These are phyloP conservation scores for Penicillium mononematosum DNA, from an alignment of 495 filamentous ascomycete species.

Conservation along the genomic window DNA sequence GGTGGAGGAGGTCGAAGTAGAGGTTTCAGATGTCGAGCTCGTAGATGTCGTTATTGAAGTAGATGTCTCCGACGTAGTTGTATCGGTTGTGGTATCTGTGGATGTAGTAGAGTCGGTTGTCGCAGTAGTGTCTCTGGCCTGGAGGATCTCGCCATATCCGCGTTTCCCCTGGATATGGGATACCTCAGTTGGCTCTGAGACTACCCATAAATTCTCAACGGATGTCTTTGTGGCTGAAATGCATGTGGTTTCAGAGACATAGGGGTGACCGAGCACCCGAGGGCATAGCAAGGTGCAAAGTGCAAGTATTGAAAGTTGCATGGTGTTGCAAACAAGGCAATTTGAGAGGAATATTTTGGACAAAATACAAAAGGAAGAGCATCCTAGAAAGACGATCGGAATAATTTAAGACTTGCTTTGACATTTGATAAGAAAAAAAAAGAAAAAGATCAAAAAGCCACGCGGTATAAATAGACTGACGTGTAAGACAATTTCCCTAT, in stretches of 20 bases:
- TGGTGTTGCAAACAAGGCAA: not conserved
- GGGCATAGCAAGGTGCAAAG: not conserved
- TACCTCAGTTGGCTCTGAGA: not conserved
- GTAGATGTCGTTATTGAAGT: not conserved
- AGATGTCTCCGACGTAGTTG: slow-evolving; percentile 7
- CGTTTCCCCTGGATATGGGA: not conserved
- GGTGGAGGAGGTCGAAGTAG: no score
- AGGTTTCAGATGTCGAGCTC: no score
- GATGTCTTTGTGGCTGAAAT: not conserved
- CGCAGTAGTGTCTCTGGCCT: slow-evolving; percentile 19
- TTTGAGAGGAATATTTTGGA: not conserved
- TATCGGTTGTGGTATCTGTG: slow-evolving; percentile 7
- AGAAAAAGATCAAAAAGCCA: not conserved
- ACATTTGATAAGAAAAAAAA: not conserved
- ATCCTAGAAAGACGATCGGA: not conserved
- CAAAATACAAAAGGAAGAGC: not conserved
- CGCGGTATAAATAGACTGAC: no score
- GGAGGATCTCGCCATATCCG: slow-evolving; percentile 2
- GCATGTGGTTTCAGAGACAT: not conserved
- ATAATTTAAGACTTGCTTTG: not conserved
- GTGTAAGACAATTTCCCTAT: no score
- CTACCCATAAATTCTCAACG: not conserved
- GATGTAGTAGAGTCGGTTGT: slow-evolving; percentile 14
- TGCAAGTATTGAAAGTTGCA: not conserved
- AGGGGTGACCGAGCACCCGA: not conserved